phyloP scores from a whole-genome alignment of 2,329 filamentous ascomycete genomes.

The Scedosporium boydii region DNA sequence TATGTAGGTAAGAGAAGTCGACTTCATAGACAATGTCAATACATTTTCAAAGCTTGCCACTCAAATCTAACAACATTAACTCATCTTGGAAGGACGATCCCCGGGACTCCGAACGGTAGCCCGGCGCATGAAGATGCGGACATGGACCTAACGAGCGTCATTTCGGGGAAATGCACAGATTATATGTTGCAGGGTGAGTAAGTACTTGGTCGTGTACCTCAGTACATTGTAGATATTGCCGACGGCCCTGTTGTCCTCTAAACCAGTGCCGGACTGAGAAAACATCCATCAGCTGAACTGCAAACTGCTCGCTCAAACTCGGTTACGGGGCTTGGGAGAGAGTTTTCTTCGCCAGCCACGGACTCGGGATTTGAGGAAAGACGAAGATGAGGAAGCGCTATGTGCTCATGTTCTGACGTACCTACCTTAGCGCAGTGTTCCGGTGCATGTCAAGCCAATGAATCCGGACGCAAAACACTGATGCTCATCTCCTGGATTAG shows the following conservation, averaged over 20 bases:
- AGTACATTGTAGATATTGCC: no score
- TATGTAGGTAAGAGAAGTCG: no score
- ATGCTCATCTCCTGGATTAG: background rate
- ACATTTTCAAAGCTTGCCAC: background rate
- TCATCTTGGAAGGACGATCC: background rate
- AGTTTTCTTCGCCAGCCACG: background rate
- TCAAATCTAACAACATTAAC: background rate
- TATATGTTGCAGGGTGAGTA: no score
- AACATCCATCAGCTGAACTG: background rate
- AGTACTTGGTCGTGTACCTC: no score
- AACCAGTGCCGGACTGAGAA: background rate
- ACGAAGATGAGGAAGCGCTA: background rate
- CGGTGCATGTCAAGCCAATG: background rate
- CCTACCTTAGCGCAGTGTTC: background rate
- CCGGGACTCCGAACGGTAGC: background rate
- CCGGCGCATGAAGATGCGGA: background rate
- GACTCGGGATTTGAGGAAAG: background rate
- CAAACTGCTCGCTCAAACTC: no score
- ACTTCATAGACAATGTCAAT: no score
- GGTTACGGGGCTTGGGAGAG: background rate
- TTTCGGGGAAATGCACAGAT: no score
- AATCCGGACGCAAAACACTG: background rate
- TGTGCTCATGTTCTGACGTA: no score
- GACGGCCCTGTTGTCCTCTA: no score
- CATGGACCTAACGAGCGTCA: background rate